A percentile compares a stretch with the other conserved stretches of the same genome.
Conservation (phyloP, 139 green algal genomes). For the Chlamydomonas incerta region DNA sequence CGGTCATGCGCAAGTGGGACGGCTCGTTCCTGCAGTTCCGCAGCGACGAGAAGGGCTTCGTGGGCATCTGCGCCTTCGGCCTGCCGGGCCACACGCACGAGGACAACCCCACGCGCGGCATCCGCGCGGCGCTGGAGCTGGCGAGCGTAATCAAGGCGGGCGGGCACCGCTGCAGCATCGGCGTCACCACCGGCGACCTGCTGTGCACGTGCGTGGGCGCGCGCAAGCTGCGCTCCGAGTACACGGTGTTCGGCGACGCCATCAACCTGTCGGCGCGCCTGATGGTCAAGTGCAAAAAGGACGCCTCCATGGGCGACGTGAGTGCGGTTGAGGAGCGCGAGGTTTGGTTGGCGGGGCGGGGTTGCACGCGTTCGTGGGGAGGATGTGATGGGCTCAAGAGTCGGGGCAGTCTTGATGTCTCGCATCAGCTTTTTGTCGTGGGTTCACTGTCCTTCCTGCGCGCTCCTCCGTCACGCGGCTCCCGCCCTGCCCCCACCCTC, state of each 20-base stretch:
- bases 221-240: constrained; percentile 77
- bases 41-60: constrained; percentile 91
- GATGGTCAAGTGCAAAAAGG: constrained; percentile 73
- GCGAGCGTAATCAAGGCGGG: constrained; percentile 33
- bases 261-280: constrained; percentile 88
- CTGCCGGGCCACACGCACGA: constrained; percentile 81
- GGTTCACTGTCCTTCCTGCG: too few species aligned
- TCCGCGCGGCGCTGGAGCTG: constrained; percentile 65
- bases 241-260: constrained; percentile 89
- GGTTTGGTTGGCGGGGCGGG: too few species aligned
- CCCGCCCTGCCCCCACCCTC: neutral
- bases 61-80: constrained; percentile 85
- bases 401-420: too few species aligned
- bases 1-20: constrained; percentile 74
- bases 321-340: too few species aligned
- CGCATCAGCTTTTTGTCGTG: too few species aligned
- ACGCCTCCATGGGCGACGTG: constrained; percentile 17
- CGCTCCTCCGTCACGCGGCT: too few species aligned
- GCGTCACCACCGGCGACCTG: constrained; percentile 85
- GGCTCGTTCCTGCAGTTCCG: constrained; percentile 87
- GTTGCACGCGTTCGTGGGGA: too few species aligned
- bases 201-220: constrained; percentile 86
- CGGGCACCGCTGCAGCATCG: constrained; percentile 57
- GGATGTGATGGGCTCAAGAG: too few species aligned
- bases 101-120: constrained; percentile 71